Conservation (phyloP, 441 rosid genomes). For the Flueggea neowawraea region DNA sequence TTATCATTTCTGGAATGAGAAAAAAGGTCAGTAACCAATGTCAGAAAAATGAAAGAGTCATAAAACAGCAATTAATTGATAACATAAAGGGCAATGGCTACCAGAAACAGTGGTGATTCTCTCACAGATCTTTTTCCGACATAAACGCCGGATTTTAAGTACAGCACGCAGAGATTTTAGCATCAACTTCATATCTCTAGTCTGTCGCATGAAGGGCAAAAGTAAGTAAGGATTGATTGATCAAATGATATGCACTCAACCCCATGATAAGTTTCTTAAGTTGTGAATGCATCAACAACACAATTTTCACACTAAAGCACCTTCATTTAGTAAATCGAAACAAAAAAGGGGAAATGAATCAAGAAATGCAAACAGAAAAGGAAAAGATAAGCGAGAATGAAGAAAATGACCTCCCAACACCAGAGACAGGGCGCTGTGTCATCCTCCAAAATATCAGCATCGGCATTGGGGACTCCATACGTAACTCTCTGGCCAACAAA, state of each 20-base stretch:
- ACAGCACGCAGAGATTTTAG: slow-evolving; percentile 52
- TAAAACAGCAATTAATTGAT: background rate
- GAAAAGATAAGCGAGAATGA: no score
- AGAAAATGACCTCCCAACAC: slow-evolving; percentile 99
- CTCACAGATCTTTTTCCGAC: slow-evolving; percentile 81
- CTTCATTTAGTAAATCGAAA: background rate
- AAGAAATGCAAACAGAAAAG: background rate
- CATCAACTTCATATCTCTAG: slow-evolving; percentile 70
- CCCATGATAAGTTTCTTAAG: no score
- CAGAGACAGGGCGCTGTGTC: slow-evolving; percentile 54
- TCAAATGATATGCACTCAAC: background rate
- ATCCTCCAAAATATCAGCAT: slow-evolving; percentile 88
- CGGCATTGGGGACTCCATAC: slow-evolving; percentile 63
- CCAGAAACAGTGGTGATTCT: slow-evolving; percentile 80
- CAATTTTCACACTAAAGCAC: no score
- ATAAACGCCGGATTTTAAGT: slow-evolving; percentile 59
- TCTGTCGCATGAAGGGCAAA: slow-evolving; percentile 24
- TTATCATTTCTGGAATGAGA: slow-evolving; percentile 54
- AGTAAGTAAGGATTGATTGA: no score
- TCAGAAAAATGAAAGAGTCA: background rate
- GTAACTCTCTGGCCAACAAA: slow-evolving; percentile 66
- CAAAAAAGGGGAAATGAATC: background rate
- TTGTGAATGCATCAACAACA: no score
- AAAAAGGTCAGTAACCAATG: slow-evolving; percentile 13
- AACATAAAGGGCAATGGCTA: slow-evolving; percentile 16